Percentiles rank a stretch among this genome's conserved stretches.
phyloP scores from a whole-genome alignment of 441 rosid species.

The California macrophylla region DNA sequence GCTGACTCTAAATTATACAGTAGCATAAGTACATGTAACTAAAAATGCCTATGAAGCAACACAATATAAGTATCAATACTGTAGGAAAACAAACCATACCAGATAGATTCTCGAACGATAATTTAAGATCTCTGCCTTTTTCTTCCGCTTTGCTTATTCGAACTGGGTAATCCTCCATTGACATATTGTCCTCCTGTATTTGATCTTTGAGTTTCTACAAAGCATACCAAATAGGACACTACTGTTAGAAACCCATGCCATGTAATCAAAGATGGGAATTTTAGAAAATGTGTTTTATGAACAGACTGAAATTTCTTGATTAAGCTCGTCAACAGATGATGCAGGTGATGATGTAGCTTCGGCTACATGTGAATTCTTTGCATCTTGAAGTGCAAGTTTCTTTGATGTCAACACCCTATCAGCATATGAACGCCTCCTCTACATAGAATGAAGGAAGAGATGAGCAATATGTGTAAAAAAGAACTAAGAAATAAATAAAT shows the following conservation, averaged over 20 bases:
- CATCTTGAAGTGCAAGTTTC: conserved; percentile 50
- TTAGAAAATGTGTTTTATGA: conserved; percentile 19
- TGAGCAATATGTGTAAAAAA: neutral
- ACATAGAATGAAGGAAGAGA: conserved; percentile 21
- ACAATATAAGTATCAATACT: conserved; percentile 1
- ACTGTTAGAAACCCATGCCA: conserved; percentile 1
- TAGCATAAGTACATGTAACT: conserved; percentile 10
- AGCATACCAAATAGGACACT: neutral
- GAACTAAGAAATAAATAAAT: neutral
- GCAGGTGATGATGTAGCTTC: conserved; percentile 37
- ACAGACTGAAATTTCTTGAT: conserved; percentile 74
- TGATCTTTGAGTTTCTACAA: conserved; percentile 45
- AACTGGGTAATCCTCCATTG: conserved; percentile 36
- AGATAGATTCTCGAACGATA: conserved; percentile 51
- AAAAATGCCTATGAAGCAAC: neutral
- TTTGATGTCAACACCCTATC: conserved; percentile 42
- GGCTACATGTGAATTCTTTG: conserved; percentile 40
- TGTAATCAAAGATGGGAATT: conserved; percentile 7
- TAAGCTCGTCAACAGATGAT: conserved; percentile 70
- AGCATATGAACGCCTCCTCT: conserved; percentile 48
- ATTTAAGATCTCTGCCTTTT: conserved; percentile 46
- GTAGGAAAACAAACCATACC: conserved; percentile 34
- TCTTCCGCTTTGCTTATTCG: conserved; percentile 48
- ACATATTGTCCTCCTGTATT: conserved; percentile 43
- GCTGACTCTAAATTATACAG: conserved; percentile 48